These are phyloP conservation scores for Lasiodiplodia sp. DNA, from an alignment of 2,329 filamentous ascomycete species.

Conservation along the genomic window DNA sequence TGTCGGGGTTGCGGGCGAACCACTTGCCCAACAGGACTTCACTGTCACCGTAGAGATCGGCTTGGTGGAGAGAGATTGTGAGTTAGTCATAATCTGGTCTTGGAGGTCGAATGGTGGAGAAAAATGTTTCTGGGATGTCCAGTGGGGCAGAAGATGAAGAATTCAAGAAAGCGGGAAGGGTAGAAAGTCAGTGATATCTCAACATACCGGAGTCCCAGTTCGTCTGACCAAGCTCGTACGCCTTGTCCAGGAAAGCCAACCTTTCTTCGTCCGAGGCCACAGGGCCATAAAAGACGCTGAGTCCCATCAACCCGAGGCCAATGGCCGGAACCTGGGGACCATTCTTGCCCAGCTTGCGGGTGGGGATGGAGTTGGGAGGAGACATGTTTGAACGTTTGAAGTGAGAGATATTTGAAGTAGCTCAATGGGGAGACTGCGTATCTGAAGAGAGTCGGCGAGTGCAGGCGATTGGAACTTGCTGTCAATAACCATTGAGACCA, in stretches of 20 bases:
- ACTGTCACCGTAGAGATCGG: conserved; percentile 44
- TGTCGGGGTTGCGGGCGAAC: conserved; percentile 38
- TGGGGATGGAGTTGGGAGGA: conserved; percentile 41
- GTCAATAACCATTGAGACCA: no score
- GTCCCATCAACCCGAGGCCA: conserved; percentile 64
- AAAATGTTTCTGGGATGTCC: no score
- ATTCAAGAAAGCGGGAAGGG: no score
- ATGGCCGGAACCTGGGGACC: conserved; percentile 60
- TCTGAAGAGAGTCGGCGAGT: no score
- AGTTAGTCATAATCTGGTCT: no score
- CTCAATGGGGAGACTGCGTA: no score
- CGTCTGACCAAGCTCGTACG: conserved; percentile 58
- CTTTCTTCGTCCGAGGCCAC: conserved; percentile 58
- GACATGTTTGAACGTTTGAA: no score
- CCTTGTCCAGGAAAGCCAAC: conserved; percentile 59
- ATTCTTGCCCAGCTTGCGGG: conserved; percentile 58
- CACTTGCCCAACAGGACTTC: conserved; percentile 44
- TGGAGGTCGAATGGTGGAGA: no score
- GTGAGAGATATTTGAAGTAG: no score
- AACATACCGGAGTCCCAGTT: conserved; percentile 57
- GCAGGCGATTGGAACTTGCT: no score
- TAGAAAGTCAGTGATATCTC: no score
- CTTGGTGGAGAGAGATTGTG: not conserved
- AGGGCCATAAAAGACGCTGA: conserved; percentile 54
- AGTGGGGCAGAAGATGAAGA: no score